Percentiles rank a stretch among this genome's conserved stretches.
phyloP scores from a whole-genome alignment of 2,329 filamentous ascomycete genomes.

The Diaporthe sp. region DNA sequence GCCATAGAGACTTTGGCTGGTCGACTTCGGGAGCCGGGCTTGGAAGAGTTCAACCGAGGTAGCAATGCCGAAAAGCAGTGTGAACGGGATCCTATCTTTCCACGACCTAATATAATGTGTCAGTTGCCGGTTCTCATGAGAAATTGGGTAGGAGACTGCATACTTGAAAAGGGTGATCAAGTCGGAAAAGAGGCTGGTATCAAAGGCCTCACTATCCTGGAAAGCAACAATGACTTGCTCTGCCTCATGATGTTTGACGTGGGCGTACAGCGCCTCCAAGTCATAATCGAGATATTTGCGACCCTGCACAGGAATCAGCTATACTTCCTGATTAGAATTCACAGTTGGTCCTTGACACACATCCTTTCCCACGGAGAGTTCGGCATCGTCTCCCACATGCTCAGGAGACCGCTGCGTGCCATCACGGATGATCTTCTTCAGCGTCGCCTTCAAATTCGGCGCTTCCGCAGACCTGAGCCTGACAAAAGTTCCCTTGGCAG shows the following conservation, averaged over 20 bases:
- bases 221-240: conserved; percentile 78
- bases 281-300: conserved; percentile 82
- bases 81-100: conserved; percentile 81
- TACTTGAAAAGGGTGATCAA: conserved; percentile 77
- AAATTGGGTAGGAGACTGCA: conserved; percentile 39
- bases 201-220: conserved; percentile 87
- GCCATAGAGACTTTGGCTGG: conserved; percentile 76
- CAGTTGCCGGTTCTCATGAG: conserved; percentile 41
- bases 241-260: conserved; percentile 64
- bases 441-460: conserved; percentile 77
- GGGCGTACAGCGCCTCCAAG: conserved; percentile 76
- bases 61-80: conserved; percentile 82
- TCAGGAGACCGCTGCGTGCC: conserved; percentile 62
- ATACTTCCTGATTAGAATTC: neutral
- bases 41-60: conserved; percentile 86
- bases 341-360: conserved; percentile 51
- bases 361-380: conserved; percentile 59
- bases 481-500: conserved; percentile 69
- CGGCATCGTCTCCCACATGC: conserved; percentile 68
- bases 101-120: conserved; percentile 63
- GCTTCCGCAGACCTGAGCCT: conserved; percentile 77
- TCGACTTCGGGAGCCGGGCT: conserved; percentile 77
- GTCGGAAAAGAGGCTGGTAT: conserved; percentile 78
- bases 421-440: conserved; percentile 81
- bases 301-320: conserved; percentile 55